Percentiles rank a stretch among this genome's conserved stretches.
phyloP scores from a whole-genome alignment of 805 yeast species.

The Cyberlindnera mrakii region DNA sequence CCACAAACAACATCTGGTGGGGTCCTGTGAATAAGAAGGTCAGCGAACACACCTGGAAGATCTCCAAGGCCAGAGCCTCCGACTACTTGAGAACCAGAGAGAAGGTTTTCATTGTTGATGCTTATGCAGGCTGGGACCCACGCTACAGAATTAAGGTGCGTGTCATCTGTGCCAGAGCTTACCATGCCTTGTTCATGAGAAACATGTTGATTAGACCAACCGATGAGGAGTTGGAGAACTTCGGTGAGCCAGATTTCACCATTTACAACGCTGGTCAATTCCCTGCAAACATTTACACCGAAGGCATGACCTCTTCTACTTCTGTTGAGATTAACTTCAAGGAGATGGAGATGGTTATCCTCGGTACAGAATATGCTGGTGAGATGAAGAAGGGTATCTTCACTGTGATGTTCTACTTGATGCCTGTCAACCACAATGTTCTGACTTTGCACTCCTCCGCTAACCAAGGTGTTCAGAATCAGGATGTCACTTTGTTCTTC shows the following conservation, averaged over 20 bases:
- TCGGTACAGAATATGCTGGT: conserved; percentile 99
- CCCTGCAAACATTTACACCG: conserved; percentile 95
- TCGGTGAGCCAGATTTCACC: conserved; percentile 97
- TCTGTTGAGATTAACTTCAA: conserved; percentile 95
- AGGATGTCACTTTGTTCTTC: conserved; percentile 91
- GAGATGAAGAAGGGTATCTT: conserved; percentile 99
- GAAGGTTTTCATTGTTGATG: conserved; percentile 90
- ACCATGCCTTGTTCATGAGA: conserved; percentile 97
- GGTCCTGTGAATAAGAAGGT: conserved; percentile 97
- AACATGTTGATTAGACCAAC: conserved; percentile 97
- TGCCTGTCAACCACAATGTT: conserved; percentile 90
- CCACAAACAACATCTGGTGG: conserved; percentile 92
- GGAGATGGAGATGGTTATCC: conserved; percentile 96
- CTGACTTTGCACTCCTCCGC: conserved; percentile 93
- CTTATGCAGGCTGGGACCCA: conserved; percentile 99
- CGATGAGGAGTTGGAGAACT: conserved; percentile 75
- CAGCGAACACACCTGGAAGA: conserved; percentile 89
- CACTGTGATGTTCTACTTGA: conserved; percentile 97
- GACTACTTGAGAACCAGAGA: conserved; percentile 95
- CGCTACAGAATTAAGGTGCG: conserved; percentile 93
- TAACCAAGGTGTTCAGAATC: conserved; percentile 75
- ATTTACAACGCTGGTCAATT: conserved; percentile 98
- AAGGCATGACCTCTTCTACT: conserved; percentile 95
- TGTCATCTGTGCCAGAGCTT: conserved; percentile 95
- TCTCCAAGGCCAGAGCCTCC: conserved; percentile 92